A percentile compares a stretch with the other conserved stretches of the same genome.
Conservation (phyloP, 129 eudicot species). For the Artemisia tridentata region DNA sequence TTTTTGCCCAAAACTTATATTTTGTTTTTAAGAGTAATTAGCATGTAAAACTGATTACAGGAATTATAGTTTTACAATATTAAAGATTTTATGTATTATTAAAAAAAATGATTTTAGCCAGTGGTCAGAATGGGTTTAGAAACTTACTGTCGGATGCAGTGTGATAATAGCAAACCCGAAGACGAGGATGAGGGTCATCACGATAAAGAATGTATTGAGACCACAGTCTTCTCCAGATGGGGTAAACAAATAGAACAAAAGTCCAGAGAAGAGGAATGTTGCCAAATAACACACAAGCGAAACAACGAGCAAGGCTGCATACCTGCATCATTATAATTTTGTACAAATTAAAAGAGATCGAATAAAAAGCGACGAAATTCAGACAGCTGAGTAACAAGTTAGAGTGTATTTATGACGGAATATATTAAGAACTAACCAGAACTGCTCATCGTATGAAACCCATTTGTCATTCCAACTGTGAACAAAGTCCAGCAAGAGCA, state of each 20-base stretch:
- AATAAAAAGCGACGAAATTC: background rate
- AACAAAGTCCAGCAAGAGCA: constrained; percentile 92
- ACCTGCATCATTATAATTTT: constrained; percentile 48
- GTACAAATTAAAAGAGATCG: background rate
- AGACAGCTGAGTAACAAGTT: background rate
- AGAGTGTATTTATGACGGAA: background rate
- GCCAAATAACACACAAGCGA: constrained; percentile 86
- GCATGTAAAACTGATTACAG: background rate
- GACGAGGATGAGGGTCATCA: constrained; percentile 69
- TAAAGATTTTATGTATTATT: background rate
- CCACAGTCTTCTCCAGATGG: constrained; percentile 95
- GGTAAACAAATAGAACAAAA: constrained; percentile 76
- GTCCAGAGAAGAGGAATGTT: constrained; percentile 65
- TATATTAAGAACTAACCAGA: constrained; percentile 57
- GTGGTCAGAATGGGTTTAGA: constrained; percentile 19
- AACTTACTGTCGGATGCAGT: constrained; percentile 82
- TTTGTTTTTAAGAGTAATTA: background rate
- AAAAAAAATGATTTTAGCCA: background rate
- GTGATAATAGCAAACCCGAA: constrained; percentile 78
- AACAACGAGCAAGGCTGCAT: constrained; percentile 78
- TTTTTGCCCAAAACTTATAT: background rate
- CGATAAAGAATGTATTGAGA: constrained; percentile 85
- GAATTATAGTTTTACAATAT: background rate
- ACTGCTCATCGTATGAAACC: constrained; percentile 94
- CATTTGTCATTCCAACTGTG: constrained; percentile 99